Conservation (phyloP, 495 filamentous ascomycete genomes). For the Podospora conica region DNA sequence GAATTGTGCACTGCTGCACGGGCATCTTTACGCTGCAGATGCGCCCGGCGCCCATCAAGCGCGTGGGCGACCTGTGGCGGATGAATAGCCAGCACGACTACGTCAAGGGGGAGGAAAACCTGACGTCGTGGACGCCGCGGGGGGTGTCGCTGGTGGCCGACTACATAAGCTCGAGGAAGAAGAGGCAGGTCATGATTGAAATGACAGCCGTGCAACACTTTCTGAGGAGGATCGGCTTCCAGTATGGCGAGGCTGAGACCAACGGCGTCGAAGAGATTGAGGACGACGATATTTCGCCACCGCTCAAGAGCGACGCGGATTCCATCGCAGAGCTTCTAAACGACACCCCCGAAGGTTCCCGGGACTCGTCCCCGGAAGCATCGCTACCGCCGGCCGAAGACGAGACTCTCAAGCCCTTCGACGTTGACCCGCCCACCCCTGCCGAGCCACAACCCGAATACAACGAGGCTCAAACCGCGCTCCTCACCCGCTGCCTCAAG, state of each 20-base stretch:
- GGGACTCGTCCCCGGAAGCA: background rate
- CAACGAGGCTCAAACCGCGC: slow-evolving; percentile 45
- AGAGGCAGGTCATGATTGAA: slow-evolving; percentile 64
- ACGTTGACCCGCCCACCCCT: background rate
- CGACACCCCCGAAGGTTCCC: slow-evolving; percentile 37
- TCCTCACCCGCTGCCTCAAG: slow-evolving; percentile 65
- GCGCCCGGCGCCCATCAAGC: slow-evolving; percentile 80
- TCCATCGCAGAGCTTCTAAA: slow-evolving; percentile 45
- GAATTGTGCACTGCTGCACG: slow-evolving; percentile 80
- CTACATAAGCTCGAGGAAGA: slow-evolving; percentile 65
- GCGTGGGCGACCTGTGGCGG: slow-evolving; percentile 88
- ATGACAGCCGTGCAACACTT: slow-evolving; percentile 71
- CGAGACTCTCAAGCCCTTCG: background rate
- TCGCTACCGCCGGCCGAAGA: background rate
- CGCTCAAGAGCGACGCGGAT: slow-evolving; percentile 22
- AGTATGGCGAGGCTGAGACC: slow-evolving; percentile 19
- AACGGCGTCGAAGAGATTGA: slow-evolving; percentile 21
- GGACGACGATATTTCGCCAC: slow-evolving; percentile 20
- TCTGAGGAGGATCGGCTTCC: slow-evolving; percentile 46
- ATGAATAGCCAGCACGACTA: slow-evolving; percentile 94
- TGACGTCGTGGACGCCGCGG: slow-evolving; percentile 78
- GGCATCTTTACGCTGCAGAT: slow-evolving; percentile 80
- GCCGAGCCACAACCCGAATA: slow-evolving; percentile 36
- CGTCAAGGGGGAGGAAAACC: slow-evolving; percentile 85
- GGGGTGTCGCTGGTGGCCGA: slow-evolving; percentile 83